A percentile compares a stretch with the other conserved stretches of the same genome.
Evolutionary conservation across 163 green algal species (phyloP).

Genomic region (Scenedesmus sp.): DNA sequence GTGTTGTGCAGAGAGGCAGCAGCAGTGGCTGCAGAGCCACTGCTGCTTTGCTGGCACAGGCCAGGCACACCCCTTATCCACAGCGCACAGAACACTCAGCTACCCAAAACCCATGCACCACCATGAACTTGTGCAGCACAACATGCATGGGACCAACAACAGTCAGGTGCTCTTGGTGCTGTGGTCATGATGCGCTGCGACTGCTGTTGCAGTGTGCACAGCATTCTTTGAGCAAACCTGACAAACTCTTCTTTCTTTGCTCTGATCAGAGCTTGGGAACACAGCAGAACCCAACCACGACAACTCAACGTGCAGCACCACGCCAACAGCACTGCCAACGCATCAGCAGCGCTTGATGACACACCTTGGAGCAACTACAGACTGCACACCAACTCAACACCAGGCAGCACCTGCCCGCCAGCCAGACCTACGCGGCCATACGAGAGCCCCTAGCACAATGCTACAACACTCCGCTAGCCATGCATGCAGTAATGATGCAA

Average conservation of each 20-base stretch:
- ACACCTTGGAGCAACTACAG: not conserved
- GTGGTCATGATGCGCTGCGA: not conserved
- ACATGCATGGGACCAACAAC: not conserved
- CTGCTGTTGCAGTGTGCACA: not conserved
- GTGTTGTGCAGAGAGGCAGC: not conserved
- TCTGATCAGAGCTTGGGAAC: not conserved
- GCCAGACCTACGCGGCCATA: not conserved
- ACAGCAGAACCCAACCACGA: not conserved
- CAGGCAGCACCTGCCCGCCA: not conserved
- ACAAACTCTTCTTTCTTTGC: not conserved
- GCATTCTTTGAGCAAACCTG: not conserved
- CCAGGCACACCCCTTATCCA: not conserved
- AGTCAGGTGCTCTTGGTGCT: not conserved
- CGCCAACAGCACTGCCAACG: not conserved
- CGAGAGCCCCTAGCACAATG: not conserved
- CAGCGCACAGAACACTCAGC: not conserved
- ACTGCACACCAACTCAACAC: not conserved
- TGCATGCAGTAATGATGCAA: not conserved
- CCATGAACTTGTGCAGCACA: not conserved
- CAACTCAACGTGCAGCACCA: not conserved
- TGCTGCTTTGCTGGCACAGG: not conserved
- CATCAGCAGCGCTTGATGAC: not conserved
- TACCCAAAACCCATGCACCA: not conserved
- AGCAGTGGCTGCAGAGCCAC: not conserved
- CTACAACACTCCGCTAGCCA: not conserved